Conservation (phyloP, 345 rosid species). For the Boechera retrofracta region DNA sequence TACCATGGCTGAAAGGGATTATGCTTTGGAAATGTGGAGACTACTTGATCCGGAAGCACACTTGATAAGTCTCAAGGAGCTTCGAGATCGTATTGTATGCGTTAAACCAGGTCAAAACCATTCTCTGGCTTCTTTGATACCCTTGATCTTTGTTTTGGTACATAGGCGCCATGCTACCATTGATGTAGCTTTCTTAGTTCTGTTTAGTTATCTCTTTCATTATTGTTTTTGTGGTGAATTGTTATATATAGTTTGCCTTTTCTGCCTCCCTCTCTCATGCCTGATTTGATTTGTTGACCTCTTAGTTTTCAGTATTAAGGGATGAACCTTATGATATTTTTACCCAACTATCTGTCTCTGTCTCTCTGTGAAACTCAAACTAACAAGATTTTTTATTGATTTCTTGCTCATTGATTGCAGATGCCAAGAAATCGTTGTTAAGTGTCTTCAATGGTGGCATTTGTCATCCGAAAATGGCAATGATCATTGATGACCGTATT, state of each 20-base stretch:
- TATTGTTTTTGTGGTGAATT: constrained; percentile 8
- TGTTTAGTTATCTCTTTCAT: not conserved
- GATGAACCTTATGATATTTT: constrained; percentile 11
- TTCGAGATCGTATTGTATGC: constrained; percentile 80
- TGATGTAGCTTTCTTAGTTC: constrained; percentile 23
- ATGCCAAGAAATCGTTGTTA: constrained; percentile 79
- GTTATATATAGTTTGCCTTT: not conserved
- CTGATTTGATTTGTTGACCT: constrained; percentile 22
- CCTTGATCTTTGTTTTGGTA: constrained; percentile 8
- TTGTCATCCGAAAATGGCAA: constrained; percentile 99
- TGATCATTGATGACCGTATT: constrained; percentile 96
- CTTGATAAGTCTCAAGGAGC: constrained; percentile 77
- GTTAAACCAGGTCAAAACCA: constrained; percentile 81
- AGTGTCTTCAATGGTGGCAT: constrained; percentile 85
- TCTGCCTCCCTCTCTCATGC: constrained; percentile 26
- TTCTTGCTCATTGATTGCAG: constrained; percentile 50
- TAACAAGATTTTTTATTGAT: constrained; percentile 25
- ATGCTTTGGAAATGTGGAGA: constrained; percentile 99
- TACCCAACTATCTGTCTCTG: constrained; percentile 15
- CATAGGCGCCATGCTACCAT: not conserved
- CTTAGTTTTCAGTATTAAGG: constrained; percentile 24
- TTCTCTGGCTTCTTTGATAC: constrained; percentile 27
- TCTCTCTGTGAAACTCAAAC: constrained; percentile 5
- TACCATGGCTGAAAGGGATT: constrained; percentile 99
- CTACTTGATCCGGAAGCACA: constrained; percentile 93